These are phyloP conservation scores for Dactylellina parvicollis DNA, from an alignment of 2,329 filamentous ascomycete species.

Conservation along the genomic window DNA sequence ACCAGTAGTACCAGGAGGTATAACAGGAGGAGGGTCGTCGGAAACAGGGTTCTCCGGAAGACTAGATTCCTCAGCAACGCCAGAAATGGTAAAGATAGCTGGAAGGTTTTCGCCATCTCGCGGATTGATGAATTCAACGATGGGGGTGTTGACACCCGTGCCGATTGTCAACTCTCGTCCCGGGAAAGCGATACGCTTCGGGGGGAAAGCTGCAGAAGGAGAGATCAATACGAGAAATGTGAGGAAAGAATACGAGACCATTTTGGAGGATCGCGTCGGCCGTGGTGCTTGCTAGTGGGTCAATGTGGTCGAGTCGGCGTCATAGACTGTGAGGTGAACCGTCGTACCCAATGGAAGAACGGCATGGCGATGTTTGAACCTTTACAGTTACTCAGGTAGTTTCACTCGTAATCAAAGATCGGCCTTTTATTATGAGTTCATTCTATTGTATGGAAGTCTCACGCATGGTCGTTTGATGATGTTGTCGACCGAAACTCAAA, in stretches of 20 bases:
- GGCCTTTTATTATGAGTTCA: too few relatives aligned
- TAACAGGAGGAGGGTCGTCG: background rate
- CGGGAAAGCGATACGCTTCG: background rate
- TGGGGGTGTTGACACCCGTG: background rate
- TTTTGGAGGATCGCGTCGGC: conserved; percentile 1
- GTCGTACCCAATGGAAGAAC: too few relatives aligned
- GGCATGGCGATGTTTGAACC: too few relatives aligned
- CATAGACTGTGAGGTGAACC: too few relatives aligned
- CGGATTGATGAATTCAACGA: background rate
- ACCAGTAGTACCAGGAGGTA: background rate
- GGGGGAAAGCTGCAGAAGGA: background rate
- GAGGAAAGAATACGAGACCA: background rate
- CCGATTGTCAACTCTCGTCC: background rate
- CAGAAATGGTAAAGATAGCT: background rate
- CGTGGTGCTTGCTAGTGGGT: too few relatives aligned
- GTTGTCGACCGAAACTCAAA: too few relatives aligned
- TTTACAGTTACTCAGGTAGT: too few relatives aligned
- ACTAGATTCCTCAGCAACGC: background rate
- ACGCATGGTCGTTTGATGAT: too few relatives aligned
- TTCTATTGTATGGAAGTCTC: too few relatives aligned
- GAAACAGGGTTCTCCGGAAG: background rate
- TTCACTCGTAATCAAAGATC: too few relatives aligned
- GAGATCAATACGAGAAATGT: background rate
- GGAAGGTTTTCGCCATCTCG: background rate
- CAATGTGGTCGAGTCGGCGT: too few relatives aligned